Base-by-base conservation (phyloP, 2,329 filamentous ascomycete species). In the Rutstroemia sp. region DNA sequence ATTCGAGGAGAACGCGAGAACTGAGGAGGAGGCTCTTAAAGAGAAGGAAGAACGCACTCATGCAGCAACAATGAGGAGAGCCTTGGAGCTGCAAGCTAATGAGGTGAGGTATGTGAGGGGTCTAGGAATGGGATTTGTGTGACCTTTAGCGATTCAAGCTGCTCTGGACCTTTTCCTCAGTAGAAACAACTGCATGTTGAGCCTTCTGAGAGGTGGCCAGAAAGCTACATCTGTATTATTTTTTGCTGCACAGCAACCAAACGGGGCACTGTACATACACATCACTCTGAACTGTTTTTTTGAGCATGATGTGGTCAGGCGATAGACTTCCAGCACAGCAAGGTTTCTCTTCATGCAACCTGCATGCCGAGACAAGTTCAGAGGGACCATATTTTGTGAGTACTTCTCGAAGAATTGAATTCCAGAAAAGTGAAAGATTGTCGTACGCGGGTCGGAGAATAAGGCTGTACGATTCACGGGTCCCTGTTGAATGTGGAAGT, bases 101-200 rank as follows among this genome's bases (percentile, higher is more conserved):
- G 89, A 94, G 70, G 82, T 88, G 57, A 78, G 84, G 62, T 90
- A 89, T 70, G 81, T 92, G 69, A 81, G 81, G 61, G 82, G 83
- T 25, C 75, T 91, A 63, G 86, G 83, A 16, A 70, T 83, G 70
- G 74, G 72, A 47, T 48, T 54, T 30, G 52, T 55, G 55, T 51
- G 54, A 49, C 46, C 46, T 57, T 27, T 47, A 51, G 54, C 49
- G 25, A 16, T 21, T 34, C 46, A 46, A 27, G 12, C 19, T 51
- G 10, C 4, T 48, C 21, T 19, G 47, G n/a, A 50, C 4, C 3
- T 21, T 12, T 44, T 55, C 37, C 10, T 44, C 46, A 50, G 44
- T 17, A 10, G 25, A 12, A 34, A 50, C 46, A 50, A 23, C 19
- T 21, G 27, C 46, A 44, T 39, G 37, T 45, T 49, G 53, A 41